Evolutionary conservation across 805 yeast genomes (phyloP), one percentile per base, ranked within the genome.

Genomic region (Candida golubevii): DNA sequence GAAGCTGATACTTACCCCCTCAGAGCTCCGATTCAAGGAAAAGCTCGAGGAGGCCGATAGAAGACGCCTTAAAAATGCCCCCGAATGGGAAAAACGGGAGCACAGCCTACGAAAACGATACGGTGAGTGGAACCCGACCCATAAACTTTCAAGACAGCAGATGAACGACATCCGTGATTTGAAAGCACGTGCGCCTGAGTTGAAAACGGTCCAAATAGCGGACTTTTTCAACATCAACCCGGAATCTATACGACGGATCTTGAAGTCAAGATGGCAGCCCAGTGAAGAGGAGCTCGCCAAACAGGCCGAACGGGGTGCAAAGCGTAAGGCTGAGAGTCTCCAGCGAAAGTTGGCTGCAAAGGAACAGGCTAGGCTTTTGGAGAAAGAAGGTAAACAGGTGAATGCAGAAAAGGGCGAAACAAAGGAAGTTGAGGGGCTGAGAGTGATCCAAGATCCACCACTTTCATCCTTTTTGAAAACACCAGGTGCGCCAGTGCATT

Each of bases 191-290:
- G 62, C 70, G 49, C 96, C 97, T 0, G 71, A 76, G n/a, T 50
- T 85, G 41, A 77, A 75, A 4, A 74, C 83, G 2, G 66, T 67
- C 3, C 83, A 79, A 35, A 60, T 90, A 6, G 83, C 88, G 0
- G 68, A 75, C 29, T 75, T 75, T 57, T 89, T 84, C 63, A 69
- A 75, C 39, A 74, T 88, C 6, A 84, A 93, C 1, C 91, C 95
- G 1, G 95, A 89, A 53, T 86, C 90, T 0, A 77, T 89, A 2
- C 70, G 96, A 46, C 75, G 96, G 50, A 88, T 90, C 14, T 60
- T 90, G 51, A 82, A 79, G 58, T 82, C 91, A 6, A 79, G 74
- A 33, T 90, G 96, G 95, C 64, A 60, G 13, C 96, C 96, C 0
- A 69, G 62, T 5, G 73, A 67, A 1, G 73, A 71, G n/a, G 86